Evolutionary conservation across 2,329 filamentous ascomycete genomes (phyloP).

Genomic region (Cladosporium sp.): DNA sequence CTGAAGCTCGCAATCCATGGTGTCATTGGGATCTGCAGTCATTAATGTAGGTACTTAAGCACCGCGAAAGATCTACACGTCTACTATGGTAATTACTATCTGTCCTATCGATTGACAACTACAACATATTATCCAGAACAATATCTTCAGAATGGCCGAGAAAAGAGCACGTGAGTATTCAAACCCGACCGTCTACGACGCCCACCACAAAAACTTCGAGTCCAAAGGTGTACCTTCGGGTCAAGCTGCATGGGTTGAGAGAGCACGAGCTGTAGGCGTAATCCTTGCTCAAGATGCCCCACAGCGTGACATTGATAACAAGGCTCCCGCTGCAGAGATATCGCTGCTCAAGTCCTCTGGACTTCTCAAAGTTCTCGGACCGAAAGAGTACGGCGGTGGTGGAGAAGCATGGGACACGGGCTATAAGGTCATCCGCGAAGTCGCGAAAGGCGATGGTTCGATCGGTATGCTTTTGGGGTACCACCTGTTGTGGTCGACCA

Average conservation of each 20-base stretch:
- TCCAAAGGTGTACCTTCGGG: conserved; percentile 39
- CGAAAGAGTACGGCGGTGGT: conserved; percentile 54
- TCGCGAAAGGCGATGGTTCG: conserved; percentile 64
- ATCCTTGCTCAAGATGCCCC: conserved; percentile 53
- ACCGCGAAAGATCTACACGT: neutral
- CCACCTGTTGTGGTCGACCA: conserved; percentile 64
- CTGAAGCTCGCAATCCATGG: neutral
- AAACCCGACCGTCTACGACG: conserved; percentile 30
- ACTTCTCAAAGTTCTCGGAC: conserved; percentile 53
- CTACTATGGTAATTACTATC: neutral
- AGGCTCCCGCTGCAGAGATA: conserved; percentile 53
- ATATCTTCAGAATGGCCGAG: neutral
- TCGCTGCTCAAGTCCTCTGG: conserved; percentile 54
- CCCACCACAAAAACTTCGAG: conserved; percentile 28
- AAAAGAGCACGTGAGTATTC: conserved; percentile 25
- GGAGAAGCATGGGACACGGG: conserved; percentile 56
- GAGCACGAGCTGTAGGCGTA: conserved; percentile 51
- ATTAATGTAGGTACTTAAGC: neutral
- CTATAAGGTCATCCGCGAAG: conserved; percentile 61
- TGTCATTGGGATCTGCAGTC: neutral
- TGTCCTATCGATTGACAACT: neutral
- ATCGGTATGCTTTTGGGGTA: conserved; percentile 67
- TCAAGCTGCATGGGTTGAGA: conserved; percentile 47
- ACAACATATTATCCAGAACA: neutral
- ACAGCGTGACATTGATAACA: conserved; percentile 53